A percentile compares a stretch with the other conserved stretches of the same genome.
Conservation (phyloP, 345 rosid genomes). For the Noccaea caerulescens region DNA sequence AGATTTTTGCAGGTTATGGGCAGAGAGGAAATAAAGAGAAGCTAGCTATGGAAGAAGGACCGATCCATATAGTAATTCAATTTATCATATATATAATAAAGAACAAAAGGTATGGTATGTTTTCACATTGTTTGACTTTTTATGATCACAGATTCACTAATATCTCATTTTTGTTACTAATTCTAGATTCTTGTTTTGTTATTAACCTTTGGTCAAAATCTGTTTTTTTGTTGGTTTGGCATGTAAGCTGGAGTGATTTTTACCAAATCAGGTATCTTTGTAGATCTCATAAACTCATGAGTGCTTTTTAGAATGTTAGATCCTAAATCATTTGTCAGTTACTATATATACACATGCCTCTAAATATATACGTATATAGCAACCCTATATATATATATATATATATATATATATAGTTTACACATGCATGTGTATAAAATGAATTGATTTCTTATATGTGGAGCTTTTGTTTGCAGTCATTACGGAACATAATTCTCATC, state of each 20-base stretch:
- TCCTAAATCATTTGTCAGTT: constrained; percentile 23
- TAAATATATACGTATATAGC: background rate
- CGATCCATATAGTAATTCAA: constrained; percentile 30
- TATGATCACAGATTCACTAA: constrained; percentile 28
- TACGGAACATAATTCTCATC: background rate
- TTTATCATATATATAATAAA: constrained; percentile 5
- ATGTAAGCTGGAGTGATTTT: constrained; percentile 25
- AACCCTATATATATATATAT: background rate
- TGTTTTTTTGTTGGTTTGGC: constrained; percentile 25
- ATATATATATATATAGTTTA: background rate
- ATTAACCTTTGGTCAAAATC: constrained; percentile 34
- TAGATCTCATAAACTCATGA: constrained; percentile 22
- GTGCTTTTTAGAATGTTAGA: constrained; percentile 28
- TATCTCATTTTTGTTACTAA: constrained; percentile 21
- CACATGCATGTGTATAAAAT: background rate
- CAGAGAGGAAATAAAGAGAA: constrained; percentile 45
- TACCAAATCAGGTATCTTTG: constrained; percentile 41
- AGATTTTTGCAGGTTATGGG: constrained; percentile 50
- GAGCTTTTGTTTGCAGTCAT: constrained; percentile 3
- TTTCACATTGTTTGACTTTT: constrained; percentile 46
- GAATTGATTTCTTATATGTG: background rate
- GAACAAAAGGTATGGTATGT: constrained; percentile 43
- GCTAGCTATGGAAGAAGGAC: constrained; percentile 46
- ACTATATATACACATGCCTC: constrained; percentile 29
- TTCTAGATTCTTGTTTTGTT: constrained; percentile 22